These are phyloP conservation scores for Fomitopsis palustris DNA, from an alignment of 1,284 basidiomycete species.

Conservation along the genomic window DNA sequence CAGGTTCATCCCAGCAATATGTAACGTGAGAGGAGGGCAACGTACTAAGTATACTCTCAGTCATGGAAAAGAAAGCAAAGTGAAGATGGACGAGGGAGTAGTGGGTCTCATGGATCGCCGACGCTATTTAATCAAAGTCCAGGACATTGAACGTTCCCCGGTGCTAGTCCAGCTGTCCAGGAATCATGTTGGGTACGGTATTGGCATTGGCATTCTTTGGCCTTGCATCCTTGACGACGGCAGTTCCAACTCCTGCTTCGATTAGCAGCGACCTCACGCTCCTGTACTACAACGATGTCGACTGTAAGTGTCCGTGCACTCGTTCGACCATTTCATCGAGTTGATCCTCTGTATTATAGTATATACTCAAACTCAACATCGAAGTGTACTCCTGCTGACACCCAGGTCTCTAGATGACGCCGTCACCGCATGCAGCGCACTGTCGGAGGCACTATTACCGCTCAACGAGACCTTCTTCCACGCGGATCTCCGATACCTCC, in stretches of 20 bases:
- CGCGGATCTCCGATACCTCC: constrained; percentile 20
- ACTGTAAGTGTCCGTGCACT: constrained; percentile 14
- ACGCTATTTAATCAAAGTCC: too few species aligned
- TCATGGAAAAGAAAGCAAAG: not conserved
- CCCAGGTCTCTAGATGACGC: constrained; percentile 15
- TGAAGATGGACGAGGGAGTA: too few species aligned
- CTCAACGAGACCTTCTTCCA: constrained; percentile 23
- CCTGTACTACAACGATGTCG: constrained; percentile 26
- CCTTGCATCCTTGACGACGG: constrained; percentile 6
- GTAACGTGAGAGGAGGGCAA: not conserved
- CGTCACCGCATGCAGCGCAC: constrained; percentile 15
- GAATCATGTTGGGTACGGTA: not conserved
- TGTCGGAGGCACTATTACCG: constrained; percentile 25
- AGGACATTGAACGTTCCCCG: too few species aligned
- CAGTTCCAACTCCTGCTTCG: constrained; percentile 14
- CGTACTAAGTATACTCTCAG: constrained; percentile 6
- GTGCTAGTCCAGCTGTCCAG: too few species aligned
- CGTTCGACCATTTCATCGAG: not conserved
- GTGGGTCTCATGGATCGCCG: too few species aligned
- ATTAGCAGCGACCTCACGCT: constrained; percentile 19
- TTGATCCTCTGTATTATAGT: constrained; percentile 7
- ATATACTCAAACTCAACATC: constrained; percentile 17
- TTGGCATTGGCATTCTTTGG: constrained; percentile 1
- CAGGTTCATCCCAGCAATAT: too few species aligned
- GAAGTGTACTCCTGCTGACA: constrained; percentile 22